Evolutionary conservation across 2,329 filamentous ascomycete species (phyloP).

Genomic region (Trichoderma sp.): DNA sequence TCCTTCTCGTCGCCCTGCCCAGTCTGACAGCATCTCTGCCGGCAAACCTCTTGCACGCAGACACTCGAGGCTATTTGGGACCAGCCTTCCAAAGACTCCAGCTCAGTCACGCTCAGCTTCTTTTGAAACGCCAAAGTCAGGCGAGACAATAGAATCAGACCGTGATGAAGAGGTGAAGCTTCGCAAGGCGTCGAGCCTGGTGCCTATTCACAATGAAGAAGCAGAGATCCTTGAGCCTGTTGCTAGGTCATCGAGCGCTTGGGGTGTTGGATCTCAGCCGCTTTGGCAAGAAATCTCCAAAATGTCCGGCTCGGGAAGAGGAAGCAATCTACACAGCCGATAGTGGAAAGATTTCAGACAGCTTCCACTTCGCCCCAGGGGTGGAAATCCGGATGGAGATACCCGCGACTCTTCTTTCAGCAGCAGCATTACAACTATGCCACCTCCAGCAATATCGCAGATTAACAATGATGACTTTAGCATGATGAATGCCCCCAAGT

Average conservation of each 20-base stretch:
- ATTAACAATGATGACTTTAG: conserved; percentile 23
- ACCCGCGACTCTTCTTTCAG: conserved; percentile 1
- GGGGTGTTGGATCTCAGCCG: conserved; percentile 19
- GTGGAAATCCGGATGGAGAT: neutral
- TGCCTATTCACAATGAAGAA: neutral
- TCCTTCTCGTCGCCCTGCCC: conserved; percentile 22
- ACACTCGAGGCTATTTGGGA: neutral
- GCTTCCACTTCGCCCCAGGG: neutral
- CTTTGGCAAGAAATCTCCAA: conserved; percentile 20
- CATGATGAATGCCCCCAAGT: conserved; percentile 23
- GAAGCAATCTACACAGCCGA: neutral
- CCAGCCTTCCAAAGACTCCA: neutral
- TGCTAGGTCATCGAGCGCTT: conserved; percentile 16
- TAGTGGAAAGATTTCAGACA: conserved; percentile 9
- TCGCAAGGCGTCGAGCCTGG: neutral
- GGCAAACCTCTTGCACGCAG: conserved; percentile 6
- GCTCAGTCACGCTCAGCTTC: neutral
- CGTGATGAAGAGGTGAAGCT: conserved; percentile 7
- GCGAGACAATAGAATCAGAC: neutral
- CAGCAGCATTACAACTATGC: conserved; percentile 4
- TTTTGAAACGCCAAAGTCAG: neutral
- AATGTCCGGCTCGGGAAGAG: neutral
- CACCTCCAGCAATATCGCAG: neutral
- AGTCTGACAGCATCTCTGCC: neutral
- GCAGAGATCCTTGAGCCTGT: neutral